Evolutionary conservation across 1,139 yeast species (phyloP), one percentile per base, ranked within the genome.

Genomic region (Blastobotrys raffinosifermentans): DNA sequence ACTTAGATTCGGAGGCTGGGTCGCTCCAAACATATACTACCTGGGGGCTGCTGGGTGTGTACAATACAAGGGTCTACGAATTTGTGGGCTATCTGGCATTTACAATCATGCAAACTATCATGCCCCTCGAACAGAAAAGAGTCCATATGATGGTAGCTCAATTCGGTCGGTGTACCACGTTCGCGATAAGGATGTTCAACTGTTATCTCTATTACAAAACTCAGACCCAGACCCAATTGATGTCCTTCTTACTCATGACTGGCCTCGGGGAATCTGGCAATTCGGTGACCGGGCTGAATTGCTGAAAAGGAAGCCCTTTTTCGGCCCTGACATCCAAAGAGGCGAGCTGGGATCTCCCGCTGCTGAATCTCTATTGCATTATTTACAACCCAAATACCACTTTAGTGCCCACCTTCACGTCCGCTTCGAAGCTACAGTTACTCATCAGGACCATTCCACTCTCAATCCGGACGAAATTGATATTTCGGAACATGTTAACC

Each of bases 361-460:
- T n/a, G 75, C 77, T 31, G 68, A 72, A 65, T 61, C 66, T 16
- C 57, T 89, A 21, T 57, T 91, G 43, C 54, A 67, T 29, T 50
- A 56, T 10, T 50, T 87, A 41, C 67, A 64, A 50, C 97, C 98
- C 0, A 48, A 59, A 16, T 69, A 73, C 57, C 91, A 97, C 98
- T 75, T 84, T 45, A 75, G 94, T 46, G 94, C 94, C 2, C 99
- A 91, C 65, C 60, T 91, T 42, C 99, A 91, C 60, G 89, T 81
- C 1, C 65, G 66, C 38, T 91, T 75, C 53, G 68, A 66, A 10
- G 96, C 96, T 0, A 39, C 39, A 1, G 66, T 72, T 3, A 44
- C 54, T 2, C 78, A 71, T 48, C 39, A 19, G 13, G 31, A 20
- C 3, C 17, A 17, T 2, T 2, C 30, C 11, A 31, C 13, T 21